Conservation (phyloP, 257 asterid genomes). For the Solanum pennellii region DNA sequence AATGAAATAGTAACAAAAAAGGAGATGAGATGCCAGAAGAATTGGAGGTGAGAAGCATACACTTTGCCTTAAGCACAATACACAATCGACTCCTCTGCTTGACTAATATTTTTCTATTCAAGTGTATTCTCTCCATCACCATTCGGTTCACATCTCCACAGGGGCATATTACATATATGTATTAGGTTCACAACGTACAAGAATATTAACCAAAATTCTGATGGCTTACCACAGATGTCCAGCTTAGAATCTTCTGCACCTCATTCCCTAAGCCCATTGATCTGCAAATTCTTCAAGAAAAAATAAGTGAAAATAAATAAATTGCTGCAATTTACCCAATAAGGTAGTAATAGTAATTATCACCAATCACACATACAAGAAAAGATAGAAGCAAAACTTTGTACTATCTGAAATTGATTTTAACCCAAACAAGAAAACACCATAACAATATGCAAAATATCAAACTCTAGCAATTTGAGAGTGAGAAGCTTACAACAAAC, state of each 20-base stretch:
- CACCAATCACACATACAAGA: background rate
- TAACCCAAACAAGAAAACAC: background rate
- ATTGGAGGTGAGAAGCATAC: background rate
- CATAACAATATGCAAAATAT: background rate
- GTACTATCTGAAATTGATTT: slow-evolving; percentile 3
- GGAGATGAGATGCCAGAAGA: background rate
- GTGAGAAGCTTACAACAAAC: background rate
- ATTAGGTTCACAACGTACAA: background rate
- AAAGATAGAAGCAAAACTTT: background rate
- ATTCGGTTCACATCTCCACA: background rate
- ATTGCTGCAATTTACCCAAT: background rate
- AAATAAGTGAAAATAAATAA: background rate
- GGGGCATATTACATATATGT: background rate
- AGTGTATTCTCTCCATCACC: background rate
- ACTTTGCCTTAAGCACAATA: background rate
- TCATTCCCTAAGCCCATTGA: slow-evolving; percentile 15
- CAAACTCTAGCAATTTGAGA: background rate
- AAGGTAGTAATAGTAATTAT: background rate
- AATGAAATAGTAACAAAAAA: background rate
- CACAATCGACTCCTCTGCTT: background rate
- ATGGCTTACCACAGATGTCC: slow-evolving; percentile 15
- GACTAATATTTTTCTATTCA: background rate
- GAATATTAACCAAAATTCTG: background rate
- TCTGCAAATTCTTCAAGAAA: slow-evolving; percentile 2
- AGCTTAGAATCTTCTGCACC: slow-evolving; percentile 12